A percentile compares a stretch with the other conserved stretches of the same genome.
These are phyloP conservation scores for Ceratocystis ficicola DNA, from an alignment of 2,329 filamentous ascomycete genomes.

Conservation along the genomic window DNA sequence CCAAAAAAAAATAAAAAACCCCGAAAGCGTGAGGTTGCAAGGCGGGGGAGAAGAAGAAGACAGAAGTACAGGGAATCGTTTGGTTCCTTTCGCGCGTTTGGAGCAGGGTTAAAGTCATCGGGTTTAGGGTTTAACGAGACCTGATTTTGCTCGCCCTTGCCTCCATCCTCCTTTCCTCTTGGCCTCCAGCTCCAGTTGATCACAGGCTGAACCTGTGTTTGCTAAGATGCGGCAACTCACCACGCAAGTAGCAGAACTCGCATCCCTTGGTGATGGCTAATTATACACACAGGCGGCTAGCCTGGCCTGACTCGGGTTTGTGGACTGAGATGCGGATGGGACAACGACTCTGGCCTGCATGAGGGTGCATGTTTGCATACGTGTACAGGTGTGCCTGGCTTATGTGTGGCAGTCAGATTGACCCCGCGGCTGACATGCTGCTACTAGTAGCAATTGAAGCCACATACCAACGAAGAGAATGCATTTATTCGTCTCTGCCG, in stretches of 20 bases:
- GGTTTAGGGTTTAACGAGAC: background rate
- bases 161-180: background rate
- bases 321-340: no score
- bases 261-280: background rate
- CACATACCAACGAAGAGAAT: background rate
- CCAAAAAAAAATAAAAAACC: no score
- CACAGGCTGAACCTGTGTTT: background rate
- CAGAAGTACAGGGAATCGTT: background rate
- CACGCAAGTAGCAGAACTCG: background rate
- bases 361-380: background rate
- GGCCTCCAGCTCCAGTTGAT: background rate
- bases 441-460: background rate
- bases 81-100: background rate
- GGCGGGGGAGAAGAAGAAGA: background rate
- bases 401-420: no score
- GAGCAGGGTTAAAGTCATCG: conserved; percentile 2
- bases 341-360: no score
- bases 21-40: background rate
- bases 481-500: background rate
- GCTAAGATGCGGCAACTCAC: background rate
- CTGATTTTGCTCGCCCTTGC: background rate
- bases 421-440: no score
- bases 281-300: no score
- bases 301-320: no score
- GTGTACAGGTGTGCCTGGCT: background rate